A percentile compares a stretch with the other conserved stretches of the same genome.
Evolutionary conservation across 768 basidiomycete species (phyloP).

Genomic region (Daedaleopsis nitida): DNA sequence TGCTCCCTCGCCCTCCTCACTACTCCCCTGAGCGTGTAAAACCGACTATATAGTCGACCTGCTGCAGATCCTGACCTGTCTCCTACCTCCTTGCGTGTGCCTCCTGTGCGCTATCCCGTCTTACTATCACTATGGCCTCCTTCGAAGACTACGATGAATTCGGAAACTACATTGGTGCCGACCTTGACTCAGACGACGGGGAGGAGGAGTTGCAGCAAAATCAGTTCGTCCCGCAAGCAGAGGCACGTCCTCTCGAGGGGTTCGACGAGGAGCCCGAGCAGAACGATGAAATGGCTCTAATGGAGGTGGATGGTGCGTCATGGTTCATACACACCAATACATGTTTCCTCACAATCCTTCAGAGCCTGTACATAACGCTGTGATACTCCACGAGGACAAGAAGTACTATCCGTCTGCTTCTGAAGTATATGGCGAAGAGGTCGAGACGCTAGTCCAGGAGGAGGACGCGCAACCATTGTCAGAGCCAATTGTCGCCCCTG

Average conservation of each 20-base stretch:
- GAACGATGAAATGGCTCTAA: constrained; percentile 63
- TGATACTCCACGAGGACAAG: constrained; percentile 95
- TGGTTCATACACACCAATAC: background rate
- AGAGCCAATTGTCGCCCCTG: constrained; percentile 93
- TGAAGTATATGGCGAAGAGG: constrained; percentile 91
- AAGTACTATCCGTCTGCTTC: constrained; percentile 94
- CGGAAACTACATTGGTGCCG: constrained; percentile 96
- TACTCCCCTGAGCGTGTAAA: background rate
- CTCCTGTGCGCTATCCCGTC: background rate
- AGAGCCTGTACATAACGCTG: constrained; percentile 82
- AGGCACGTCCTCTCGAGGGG: constrained; percentile 68
- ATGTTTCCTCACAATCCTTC: constrained; percentile 1
- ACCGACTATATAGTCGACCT: background rate
- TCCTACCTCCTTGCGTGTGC: background rate
- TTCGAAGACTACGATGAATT: constrained; percentile 89
- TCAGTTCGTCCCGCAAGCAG: constrained; percentile 42
- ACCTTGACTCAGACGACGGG: constrained; percentile 86
- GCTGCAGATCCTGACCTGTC: background rate
- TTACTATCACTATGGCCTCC: constrained; percentile 47
- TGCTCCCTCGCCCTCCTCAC: background rate
- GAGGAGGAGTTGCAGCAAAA: constrained; percentile 58
- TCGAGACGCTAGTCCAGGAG: constrained; percentile 97
- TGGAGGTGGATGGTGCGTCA: constrained; percentile 81
- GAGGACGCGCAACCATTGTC: constrained; percentile 95
- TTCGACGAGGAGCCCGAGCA: constrained; percentile 70